These are phyloP conservation scores for Citrus cavaleriei DNA, from an alignment of 345 rosid species.

Conservation along the genomic window DNA sequence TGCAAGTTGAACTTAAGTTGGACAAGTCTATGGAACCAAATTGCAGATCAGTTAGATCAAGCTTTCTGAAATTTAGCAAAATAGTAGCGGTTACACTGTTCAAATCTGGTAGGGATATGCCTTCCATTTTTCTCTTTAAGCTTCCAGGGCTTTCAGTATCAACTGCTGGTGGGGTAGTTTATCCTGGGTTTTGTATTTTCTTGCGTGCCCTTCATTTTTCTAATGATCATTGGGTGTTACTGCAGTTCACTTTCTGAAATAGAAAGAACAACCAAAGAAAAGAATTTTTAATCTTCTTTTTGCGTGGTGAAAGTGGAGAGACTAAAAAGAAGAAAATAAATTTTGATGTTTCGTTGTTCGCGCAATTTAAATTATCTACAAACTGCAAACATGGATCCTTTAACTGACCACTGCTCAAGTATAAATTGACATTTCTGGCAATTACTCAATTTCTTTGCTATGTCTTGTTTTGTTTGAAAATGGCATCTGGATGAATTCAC, in stretches of 20 bases:
- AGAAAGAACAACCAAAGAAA: background rate
- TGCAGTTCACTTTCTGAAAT: background rate
- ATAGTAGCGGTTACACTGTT: too few species aligned
- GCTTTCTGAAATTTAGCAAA: background rate
- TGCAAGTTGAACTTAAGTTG: background rate
- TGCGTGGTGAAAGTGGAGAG: background rate
- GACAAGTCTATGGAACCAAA: background rate
- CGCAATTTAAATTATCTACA: background rate
- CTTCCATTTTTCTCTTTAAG: too few species aligned
- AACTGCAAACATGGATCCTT: background rate
- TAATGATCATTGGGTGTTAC: too few species aligned
- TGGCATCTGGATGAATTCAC: background rate
- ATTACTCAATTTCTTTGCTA: background rate
- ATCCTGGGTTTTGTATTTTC: too few species aligned
- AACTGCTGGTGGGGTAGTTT: too few species aligned
- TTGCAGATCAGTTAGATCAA: background rate
- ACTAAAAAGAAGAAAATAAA: background rate
- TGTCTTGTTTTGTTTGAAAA: background rate
- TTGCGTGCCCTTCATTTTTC: too few species aligned
- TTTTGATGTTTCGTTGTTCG: background rate
- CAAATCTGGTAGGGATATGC: too few species aligned
- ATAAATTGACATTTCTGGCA: background rate
- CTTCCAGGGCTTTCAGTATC: too few species aligned
- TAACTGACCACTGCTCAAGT: background rate
- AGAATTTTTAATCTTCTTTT: background rate